Evolutionary conservation across 805 yeast species (phyloP).

Genomic region (Hanseniaspora vineae): DNA sequence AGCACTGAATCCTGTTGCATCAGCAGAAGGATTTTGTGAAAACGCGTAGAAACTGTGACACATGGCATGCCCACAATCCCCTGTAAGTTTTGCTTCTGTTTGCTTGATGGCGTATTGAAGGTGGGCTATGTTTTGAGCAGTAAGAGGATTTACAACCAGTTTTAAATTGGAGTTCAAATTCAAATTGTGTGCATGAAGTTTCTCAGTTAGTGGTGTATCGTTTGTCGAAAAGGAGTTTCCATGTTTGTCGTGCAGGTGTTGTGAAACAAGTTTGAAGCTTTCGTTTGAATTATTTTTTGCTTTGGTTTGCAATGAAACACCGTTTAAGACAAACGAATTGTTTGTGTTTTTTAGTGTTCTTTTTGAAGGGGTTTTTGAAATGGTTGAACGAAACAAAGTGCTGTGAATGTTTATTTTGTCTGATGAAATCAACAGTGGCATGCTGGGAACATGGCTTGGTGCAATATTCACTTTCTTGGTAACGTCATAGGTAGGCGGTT

Average conservation of each 20-base stretch:
- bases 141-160: neutral
- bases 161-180: too few species aligned
- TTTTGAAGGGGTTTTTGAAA: neutral
- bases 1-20: conserved; percentile 7
- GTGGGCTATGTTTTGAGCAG: conserved; percentile 3
- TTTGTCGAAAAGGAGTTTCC: neutral
- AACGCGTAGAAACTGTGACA: neutral
- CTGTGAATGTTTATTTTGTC: too few species aligned
- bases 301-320: neutral
- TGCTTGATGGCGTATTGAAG: conserved; percentile 8
- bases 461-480: too few species aligned
- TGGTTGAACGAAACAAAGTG: too few species aligned
- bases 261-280: neutral
- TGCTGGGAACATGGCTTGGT: too few species aligned
- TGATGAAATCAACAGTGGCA: too few species aligned
- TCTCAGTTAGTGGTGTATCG: neutral
- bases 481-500: neutral
- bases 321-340: neutral
- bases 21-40: neutral
- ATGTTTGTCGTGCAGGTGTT: neutral
- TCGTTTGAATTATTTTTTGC: too few species aligned
- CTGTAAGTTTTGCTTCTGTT: conserved; percentile 7
- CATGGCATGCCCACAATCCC: conserved; percentile 13
- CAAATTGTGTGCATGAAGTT: neutral
- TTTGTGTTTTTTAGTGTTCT: neutral